A percentile compares a stretch with the other conserved stretches of the same genome.
phyloP scores from a whole-genome alignment of 2,329 filamentous ascomycete genomes.

The Atkinsonella texensis region DNA sequence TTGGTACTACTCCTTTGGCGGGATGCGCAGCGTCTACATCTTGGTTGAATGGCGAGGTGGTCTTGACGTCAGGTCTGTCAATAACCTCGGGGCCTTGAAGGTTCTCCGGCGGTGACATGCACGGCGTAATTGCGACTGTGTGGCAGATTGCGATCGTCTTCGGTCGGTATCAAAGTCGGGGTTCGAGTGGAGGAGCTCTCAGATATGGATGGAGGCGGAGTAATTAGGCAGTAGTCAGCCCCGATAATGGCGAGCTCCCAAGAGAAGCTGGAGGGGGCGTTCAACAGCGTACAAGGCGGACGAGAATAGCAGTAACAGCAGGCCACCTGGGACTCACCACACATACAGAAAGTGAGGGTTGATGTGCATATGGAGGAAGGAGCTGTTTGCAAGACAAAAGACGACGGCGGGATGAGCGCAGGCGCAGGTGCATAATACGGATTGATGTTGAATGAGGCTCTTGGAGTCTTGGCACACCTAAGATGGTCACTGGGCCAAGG shows the following conservation, averaged over 20 bases:
- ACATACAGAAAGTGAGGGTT: background rate
- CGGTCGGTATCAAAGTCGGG: background rate
- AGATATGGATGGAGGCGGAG: background rate
- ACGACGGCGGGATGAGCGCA: background rate
- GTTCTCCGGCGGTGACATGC: slow-evolving; percentile 26
- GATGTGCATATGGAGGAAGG: background rate
- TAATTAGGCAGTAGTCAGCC: background rate
- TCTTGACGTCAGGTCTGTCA: slow-evolving; percentile 4
- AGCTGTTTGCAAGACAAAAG: background rate
- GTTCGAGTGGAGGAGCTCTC: background rate
- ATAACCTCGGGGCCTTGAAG: slow-evolving; percentile 14
- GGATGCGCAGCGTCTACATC: slow-evolving; percentile 2
- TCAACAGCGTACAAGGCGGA: background rate
- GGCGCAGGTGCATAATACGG: background rate
- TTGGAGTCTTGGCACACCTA: no score
- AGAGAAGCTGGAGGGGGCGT: background rate
- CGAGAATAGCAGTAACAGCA: no score
- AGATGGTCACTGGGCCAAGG: no score
- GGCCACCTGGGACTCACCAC: background rate
- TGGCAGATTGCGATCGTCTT: background rate
- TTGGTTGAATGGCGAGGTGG: background rate
- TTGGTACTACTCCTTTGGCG: background rate
- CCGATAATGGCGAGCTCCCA: background rate
- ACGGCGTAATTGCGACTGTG: slow-evolving; percentile 9
- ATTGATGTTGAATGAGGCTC: background rate